Evolutionary conservation across 208 protist genomes (phyloP).

Genomic region (Trypanosoma platydactyli): DNA sequence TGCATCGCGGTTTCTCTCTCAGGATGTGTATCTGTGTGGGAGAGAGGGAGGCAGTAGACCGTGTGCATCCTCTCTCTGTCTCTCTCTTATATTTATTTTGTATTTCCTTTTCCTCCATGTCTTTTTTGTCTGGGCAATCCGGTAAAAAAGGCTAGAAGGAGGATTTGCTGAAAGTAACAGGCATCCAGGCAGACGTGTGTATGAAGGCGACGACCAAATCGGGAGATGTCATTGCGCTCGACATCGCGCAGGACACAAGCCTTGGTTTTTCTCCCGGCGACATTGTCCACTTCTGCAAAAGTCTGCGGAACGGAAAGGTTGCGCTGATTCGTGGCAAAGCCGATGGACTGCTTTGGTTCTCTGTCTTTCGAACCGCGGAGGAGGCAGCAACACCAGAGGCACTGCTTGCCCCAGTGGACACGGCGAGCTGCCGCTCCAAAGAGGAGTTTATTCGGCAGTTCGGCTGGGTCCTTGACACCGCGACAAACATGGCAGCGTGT

Average conservation of each 20-base stretch:
- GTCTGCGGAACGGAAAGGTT: constrained; percentile 82
- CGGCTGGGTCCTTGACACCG: constrained; percentile 78
- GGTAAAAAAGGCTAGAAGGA: neutral
- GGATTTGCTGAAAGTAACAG: no score
- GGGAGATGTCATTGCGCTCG: constrained; percentile 49
- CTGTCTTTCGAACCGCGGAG: constrained; percentile 55
- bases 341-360: constrained; percentile 82
- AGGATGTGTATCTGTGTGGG: no score
- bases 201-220: constrained; percentile 50
- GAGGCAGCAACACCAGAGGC: constrained; percentile 52
- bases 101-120: neutral
- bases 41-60: no score
- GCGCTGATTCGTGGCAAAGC: constrained; percentile 72
- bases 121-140: neutral
- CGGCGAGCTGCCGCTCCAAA: constrained; percentile 75
- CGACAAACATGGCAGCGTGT: constrained; percentile 30
- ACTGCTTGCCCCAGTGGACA: constrained; percentile 64
- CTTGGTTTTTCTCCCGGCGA: constrained; percentile 74
- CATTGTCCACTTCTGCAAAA: constrained; percentile 89
- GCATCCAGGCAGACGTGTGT: no score
- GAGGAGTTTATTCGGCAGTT: constrained; percentile 90
- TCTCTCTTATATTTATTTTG: no score
- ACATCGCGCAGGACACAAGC: constrained; percentile 31
- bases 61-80: no score
- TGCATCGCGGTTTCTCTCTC: neutral